Conservation (phyloP, 192 early-diverging fungal genomes). For the Lobosporangium transversale region DNA sequence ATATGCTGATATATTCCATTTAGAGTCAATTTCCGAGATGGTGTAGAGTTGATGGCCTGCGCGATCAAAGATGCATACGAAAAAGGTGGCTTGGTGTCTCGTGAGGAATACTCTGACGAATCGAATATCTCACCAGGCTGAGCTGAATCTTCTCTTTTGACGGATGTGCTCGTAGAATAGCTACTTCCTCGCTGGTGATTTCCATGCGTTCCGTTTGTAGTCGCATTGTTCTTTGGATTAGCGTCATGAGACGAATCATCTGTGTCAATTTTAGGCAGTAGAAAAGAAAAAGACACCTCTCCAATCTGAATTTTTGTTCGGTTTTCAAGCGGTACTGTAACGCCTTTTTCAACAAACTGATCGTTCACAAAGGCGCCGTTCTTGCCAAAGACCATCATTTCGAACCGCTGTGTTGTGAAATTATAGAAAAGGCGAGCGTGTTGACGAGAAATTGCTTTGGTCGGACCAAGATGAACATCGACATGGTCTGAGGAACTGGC, state of each 20-base stretch:
- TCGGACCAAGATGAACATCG: constrained; percentile 88
- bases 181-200: not conserved
- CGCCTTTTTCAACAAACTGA: constrained; percentile 75
- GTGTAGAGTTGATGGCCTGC: constrained; percentile 86
- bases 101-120: constrained; percentile 43
- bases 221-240: not conserved
- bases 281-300: constrained; percentile 81
- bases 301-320: constrained; percentile 87
- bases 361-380: constrained; percentile 92
- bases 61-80: constrained; percentile 92
- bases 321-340: constrained; percentile 71
- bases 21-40: constrained; percentile 77
- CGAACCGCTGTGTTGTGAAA: constrained; percentile 81
- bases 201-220: not conserved
- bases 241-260: constrained; percentile 38
- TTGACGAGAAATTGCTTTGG: constrained; percentile 86
- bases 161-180: constrained; percentile 4
- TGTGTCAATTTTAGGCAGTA: constrained; percentile 71
- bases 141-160: constrained; percentile 29
- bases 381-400: constrained; percentile 87
- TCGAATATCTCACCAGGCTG: constrained; percentile 31
- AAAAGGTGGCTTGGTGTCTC: constrained; percentile 79
- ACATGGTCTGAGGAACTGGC: constrained; percentile 70
- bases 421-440: constrained; percentile 90
- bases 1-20: constrained; percentile 93